Percentiles rank a stretch among this genome's conserved stretches.
phyloP scores from a whole-genome alignment of 2,329 filamentous ascomycete genomes.

The Fusarium circinatum region DNA sequence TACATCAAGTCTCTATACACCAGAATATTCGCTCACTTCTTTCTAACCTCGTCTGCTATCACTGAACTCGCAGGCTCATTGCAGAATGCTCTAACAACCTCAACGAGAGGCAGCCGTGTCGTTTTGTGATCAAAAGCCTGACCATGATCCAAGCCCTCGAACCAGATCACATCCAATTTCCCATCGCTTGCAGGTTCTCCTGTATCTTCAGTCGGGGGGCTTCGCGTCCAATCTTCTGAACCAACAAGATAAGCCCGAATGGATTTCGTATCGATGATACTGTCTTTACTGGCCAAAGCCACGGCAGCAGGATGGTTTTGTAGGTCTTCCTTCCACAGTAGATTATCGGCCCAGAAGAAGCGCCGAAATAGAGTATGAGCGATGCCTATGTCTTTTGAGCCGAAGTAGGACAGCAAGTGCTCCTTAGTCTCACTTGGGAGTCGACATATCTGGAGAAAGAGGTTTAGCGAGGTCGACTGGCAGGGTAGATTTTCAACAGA shows the following conservation, averaged over 20 bases:
- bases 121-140: constrained; percentile 58
- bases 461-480: no score
- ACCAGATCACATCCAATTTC: constrained; percentile 64
- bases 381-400: constrained; percentile 66
- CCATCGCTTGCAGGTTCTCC: constrained; percentile 43
- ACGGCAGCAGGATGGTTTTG: constrained; percentile 56
- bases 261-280: constrained; percentile 64
- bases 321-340: constrained; percentile 69
- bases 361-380: constrained; percentile 66
- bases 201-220: constrained; percentile 20
- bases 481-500: not conserved
- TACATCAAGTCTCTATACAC: not conserved
- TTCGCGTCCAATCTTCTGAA: constrained; percentile 39
- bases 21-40: not conserved
- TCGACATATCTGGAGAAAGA: constrained; percentile 47
- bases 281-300: constrained; percentile 60
- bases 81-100: constrained; percentile 40
- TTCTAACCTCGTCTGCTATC: not conserved
- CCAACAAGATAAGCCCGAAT: constrained; percentile 62
- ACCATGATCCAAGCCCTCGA: constrained; percentile 64
- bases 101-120: constrained; percentile 47
- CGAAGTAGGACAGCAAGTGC: constrained; percentile 69
- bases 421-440: constrained; percentile 62
- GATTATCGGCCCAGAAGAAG: constrained; percentile 71
- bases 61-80: not conserved